Evolutionary conservation across 495 filamentous ascomycete species (phyloP).

Genomic region (Penicillium canariense): DNA sequence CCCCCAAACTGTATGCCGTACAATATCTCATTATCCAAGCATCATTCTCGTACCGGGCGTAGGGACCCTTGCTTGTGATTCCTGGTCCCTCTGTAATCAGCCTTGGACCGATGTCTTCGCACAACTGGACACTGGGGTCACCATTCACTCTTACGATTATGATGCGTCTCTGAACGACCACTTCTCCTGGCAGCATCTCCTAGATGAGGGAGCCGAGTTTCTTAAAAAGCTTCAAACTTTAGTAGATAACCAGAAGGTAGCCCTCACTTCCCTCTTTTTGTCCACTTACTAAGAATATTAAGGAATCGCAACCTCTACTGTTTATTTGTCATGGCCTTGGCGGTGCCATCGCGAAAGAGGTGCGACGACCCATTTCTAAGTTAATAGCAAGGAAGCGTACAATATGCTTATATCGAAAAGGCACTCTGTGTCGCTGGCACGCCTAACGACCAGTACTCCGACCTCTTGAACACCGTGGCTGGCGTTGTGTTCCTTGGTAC

Average conservation of each 20-base stretch:
- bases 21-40: not conserved
- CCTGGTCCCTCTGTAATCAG: not conserved
- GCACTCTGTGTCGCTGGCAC: too few relatives aligned
- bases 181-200: not conserved
- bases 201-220: too few relatives aligned
- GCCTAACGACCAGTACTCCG: too few relatives aligned
- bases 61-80: not conserved
- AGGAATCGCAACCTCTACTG: not conserved
- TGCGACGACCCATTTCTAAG: not conserved
- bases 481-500: not conserved
- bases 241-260: too few relatives aligned
- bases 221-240: too few relatives aligned
- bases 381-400: not conserved
- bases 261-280: not conserved
- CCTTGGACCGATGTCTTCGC: too few relatives aligned
- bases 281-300: not conserved
- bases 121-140: not conserved
- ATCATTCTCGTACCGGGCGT: not conserved
- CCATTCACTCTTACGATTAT: not conserved
- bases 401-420: too few relatives aligned
- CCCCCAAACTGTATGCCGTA: too few relatives aligned
- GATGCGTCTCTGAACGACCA: not conserved
- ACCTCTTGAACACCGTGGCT: not conserved
- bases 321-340: constrained; percentile 54
- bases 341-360: constrained; percentile 47